Evolutionary conservation across 305 asterid genomes (phyloP), one percentile per base, ranked within the genome.

Genomic region (Solanum hybrid): DNA sequence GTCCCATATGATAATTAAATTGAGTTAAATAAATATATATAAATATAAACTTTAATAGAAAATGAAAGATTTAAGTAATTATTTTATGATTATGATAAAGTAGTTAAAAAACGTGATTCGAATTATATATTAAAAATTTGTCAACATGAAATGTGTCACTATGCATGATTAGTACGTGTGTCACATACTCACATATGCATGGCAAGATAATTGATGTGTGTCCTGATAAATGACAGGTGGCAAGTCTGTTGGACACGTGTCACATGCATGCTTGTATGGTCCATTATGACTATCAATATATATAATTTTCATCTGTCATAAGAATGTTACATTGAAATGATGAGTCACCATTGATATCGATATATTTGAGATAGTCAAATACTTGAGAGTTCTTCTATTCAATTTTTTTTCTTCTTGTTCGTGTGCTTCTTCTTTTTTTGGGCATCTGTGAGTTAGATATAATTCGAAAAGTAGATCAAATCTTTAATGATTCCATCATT

Each of bases 391-490:
- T 68, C 3, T 15, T 68, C 0, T 68, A 68, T n/a, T 4, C 15
- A 68, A 15, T 6, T 15, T n/a, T 68, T 10, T 0, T 68, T 1
- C 5, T n/a, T 68, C 1, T 68, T 24, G 14, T 68, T 61, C 2
- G 4, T 61, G 9, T 8, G 7, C 1, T 22, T 22, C 4, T 22
- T 1, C 9, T 3, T 22, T 61, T 22, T 3, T 0, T 0, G 1
- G 4, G 6, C 3, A 10, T 22, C 27, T 10, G 0, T 68, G 29
- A 68, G 14, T n/a, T 68, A n/a, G 75, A n/a, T 2, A 68, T 9
- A 68, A 24, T 68, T 68, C 1, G 1, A 68, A n/a, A 68, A 9
- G 9, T 51, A 10, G 11, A 57, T 57, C 0, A n/a, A 65, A 22
- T 65, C 12, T 61, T 4, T n/a, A 0, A 65, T 65, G 6, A 22